phyloP scores from a whole-genome alignment of 2,329 filamentous ascomycete genomes.

The Cryphonectria naterciae region DNA sequence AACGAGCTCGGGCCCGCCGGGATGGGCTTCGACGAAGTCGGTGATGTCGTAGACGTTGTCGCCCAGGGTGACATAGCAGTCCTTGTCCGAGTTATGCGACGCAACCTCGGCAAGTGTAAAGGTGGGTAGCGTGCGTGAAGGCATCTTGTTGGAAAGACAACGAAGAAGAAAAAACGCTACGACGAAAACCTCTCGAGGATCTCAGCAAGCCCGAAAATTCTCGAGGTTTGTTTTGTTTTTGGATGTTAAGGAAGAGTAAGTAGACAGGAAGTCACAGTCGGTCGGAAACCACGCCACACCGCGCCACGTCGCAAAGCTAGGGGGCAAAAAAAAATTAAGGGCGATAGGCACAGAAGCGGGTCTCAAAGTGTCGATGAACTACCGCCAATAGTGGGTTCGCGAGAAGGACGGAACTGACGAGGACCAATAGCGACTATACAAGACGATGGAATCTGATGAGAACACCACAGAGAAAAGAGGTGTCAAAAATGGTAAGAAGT shows the following conservation, averaged over 20 bases:
- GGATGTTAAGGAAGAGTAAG: neutral
- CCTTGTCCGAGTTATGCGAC: slow-evolving; percentile 76
- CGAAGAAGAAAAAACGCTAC: neutral
- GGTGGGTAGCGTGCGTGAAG: slow-evolving; percentile 79
- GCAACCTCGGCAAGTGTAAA: slow-evolving; percentile 81
- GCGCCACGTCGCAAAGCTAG: slow-evolving; percentile 13
- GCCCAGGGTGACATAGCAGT: slow-evolving; percentile 91
- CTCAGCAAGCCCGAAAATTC: neutral
- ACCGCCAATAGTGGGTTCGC: neutral
- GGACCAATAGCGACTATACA: neutral
- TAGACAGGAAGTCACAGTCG: neutral
- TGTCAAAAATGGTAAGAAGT: neutral
- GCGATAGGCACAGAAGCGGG: slow-evolving; percentile 19
- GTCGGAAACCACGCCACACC: slow-evolving; percentile 18
- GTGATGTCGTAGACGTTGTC: slow-evolving; percentile 94
- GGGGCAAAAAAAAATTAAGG: neutral
- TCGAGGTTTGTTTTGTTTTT: neutral
- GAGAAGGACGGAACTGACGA: neutral
- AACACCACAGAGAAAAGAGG: neutral
- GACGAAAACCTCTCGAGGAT: slow-evolving; percentile 11
- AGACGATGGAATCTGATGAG: neutral
- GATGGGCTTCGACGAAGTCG: slow-evolving; percentile 86
- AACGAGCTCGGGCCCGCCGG: slow-evolving; percentile 85
- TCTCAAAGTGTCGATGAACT: neutral
- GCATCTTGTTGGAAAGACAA: slow-evolving; percentile 58